Evolutionary conservation across 163 green algal genomes (phyloP), one percentile per base, ranked within the genome.

Genomic region (Prototheca wickerhamii): DNA sequence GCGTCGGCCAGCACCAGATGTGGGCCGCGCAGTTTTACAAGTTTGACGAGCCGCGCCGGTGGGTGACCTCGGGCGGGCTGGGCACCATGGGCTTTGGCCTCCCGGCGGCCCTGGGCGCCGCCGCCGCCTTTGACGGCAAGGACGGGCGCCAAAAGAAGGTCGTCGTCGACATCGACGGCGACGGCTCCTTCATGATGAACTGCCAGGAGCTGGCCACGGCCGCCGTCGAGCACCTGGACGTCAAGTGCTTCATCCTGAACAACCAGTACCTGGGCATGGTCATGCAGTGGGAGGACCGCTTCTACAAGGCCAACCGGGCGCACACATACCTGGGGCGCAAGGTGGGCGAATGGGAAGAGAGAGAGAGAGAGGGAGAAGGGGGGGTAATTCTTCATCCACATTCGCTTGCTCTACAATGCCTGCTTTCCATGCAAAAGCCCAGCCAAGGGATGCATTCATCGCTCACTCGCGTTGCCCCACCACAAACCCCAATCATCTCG

Each of bases 241-340:
- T 93, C 32, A 99, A 99, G 85, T 83, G 92, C 32, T 82, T 99
- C 74, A 90, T 99, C 67, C 75, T 99, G 20, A 99, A 99, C 86
- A 99, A 98, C 84, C 92, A 98, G 83, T 87, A 98, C 75, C 76
- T 99, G 68, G 94, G 94, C 67, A 99, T 99, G 94, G 94, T 99
- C 26, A 84, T 98, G 73, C 90, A 86, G 63, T 99, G 94, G 94
- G 93, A 99, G 81, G 93, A 98, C 72, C 79, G 93, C 53, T 98
- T 99, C 76, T 99, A 99, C 87, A 96, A 97, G 84, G 85, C 84
- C 26, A 99, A 98, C 82, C 82, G 92, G 44, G 93, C 89, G 3
- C 93, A 99, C 81, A 99, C 93, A 0, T 99, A 97, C 78, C 81
- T 99, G 53, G 93, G 93, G 46, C 79, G 85, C 43, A 65, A 74